Evolutionary conservation across 2,329 filamentous ascomycete genomes (phyloP), one percentile per base, ranked within the genome.

Genomic region (Scedosporium aurantiacum): DNA sequence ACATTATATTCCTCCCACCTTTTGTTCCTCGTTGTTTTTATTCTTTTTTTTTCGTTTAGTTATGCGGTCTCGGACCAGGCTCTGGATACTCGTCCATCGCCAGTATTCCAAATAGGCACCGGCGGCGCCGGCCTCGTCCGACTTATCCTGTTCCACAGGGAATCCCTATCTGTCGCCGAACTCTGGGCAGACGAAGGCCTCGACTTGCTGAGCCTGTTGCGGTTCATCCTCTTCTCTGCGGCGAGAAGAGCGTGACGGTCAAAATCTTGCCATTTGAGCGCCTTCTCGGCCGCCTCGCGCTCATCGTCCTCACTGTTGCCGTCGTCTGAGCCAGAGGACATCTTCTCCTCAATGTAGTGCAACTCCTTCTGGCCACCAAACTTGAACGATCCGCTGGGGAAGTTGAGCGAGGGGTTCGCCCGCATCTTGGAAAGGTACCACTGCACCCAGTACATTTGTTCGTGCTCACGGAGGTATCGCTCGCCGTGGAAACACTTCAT

Each of bases 391-490:
- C n/a, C 21, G 32, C 58, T 55, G 28, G 58, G 47, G 28, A 43
- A 43, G 47, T 60, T 55, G 45, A 60, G 58, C 27, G 23, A 32
- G 2, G 58, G 52, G 58, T 66, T 63, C 23, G 59, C 63, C 8
- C 67, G 65, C 70, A 72, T 72, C 60, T 66, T 65, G 12, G 70
- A 67, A 62, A 69, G 60, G 64, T 72, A 69, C 71, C 71, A 73
- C 64, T 72, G 71, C 37, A 76, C 76, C 80, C 80, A 82, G 62
- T 82, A 78, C 78, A 80, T 82, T 66, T 86, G 82, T 67, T 85
- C 82, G 68, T 85, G 82, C 68, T 84, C 82, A 43, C 83, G 78
- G 25, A 85, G 76, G 67, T 85, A 85, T 0, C 82, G 76, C 52
- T 83, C 79, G 2, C 82, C 81, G 58, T 79, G 78, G 69, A 85